Evolutionary conservation across 1,284 basidiomycete genomes (phyloP).

Genomic region (Polyporus tsugae): DNA sequence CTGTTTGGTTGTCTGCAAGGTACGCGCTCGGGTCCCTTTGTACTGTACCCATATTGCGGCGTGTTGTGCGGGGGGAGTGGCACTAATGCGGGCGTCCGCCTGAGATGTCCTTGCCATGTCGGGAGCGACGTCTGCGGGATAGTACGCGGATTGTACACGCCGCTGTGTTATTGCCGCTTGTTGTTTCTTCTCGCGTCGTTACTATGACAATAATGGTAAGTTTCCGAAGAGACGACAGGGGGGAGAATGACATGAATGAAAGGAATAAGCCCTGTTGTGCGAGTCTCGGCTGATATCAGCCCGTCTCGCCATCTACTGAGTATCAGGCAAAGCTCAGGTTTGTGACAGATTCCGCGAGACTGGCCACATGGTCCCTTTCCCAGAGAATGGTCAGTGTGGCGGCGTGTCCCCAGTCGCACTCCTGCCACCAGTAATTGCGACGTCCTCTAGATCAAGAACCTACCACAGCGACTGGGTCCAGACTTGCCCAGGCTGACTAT

Average conservation of each 20-base stretch:
- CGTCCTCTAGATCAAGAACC: too few relatives aligned
- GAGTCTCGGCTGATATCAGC: too few relatives aligned
- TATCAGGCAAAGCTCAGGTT: too few relatives aligned
- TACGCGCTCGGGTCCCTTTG: conserved; percentile 7
- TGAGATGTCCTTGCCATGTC: background rate
- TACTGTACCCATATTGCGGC: conserved; percentile 7
- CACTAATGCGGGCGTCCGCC: background rate
- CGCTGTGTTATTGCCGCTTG: background rate
- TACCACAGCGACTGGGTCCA: too few relatives aligned
- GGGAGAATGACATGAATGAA: background rate
- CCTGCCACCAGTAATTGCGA: too few relatives aligned
- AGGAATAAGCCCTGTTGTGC: background rate
- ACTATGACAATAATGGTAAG: background rate
- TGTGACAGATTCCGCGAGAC: too few relatives aligned
- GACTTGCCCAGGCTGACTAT: too few relatives aligned
- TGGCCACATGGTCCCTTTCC: too few relatives aligned
- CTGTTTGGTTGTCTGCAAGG: background rate
- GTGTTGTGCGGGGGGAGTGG: background rate
- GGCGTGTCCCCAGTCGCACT: too few relatives aligned
- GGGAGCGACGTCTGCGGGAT: background rate
- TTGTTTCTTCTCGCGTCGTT: background rate
- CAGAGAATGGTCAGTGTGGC: too few relatives aligned
- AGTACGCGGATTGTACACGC: too few relatives aligned
- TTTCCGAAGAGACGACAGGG: background rate
- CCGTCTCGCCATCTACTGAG: too few relatives aligned